Conservation (phyloP, 108 stramenopile genomes). For the Parietichytrium sp. region DNA sequence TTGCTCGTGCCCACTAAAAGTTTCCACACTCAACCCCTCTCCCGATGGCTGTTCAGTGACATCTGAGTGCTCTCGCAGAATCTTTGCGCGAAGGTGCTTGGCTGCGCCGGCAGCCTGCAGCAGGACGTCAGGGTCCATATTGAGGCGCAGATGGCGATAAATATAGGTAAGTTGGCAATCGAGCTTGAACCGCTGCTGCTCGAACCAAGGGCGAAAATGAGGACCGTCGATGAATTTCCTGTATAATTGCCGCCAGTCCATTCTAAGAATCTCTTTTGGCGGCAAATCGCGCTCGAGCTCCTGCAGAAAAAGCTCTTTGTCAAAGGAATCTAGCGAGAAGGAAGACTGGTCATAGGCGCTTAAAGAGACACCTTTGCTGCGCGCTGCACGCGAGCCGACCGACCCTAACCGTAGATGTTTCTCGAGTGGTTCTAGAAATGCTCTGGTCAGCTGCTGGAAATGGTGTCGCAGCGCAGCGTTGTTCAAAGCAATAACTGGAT, state of each 20-base stretch:
- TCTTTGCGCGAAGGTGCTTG: neutral
- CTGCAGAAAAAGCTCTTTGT: conserved; percentile 2
- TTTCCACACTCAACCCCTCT: neutral
- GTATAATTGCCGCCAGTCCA: neutral
- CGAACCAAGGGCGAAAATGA: neutral
- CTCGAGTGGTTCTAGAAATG: conserved; percentile 10
- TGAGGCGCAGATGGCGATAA: conserved; percentile 15
- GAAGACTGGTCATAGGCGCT: conserved; percentile 12
- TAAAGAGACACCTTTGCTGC: neutral
- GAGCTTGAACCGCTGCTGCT: conserved; percentile 20
- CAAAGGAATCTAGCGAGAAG: neutral
- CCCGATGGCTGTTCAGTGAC: neutral
- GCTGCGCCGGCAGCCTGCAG: conserved; percentile 3
- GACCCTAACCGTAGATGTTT: neutral
- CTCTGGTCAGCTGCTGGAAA: conserved; percentile 8
- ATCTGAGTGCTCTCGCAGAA: neutral
- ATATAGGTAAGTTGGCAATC: conserved; percentile 15
- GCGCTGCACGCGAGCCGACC: conserved; percentile 19
- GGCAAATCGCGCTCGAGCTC: conserved; percentile 17
- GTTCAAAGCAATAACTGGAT: neutral
- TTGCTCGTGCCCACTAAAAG: neutral
- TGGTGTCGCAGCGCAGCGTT: neutral
- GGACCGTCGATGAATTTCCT: conserved; percentile 19
- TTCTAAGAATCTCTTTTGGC: conserved; percentile 7
- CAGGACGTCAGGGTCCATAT: conserved; percentile 18